Evolutionary conservation across 1,284 basidiomycete species (phyloP).

Genomic region (Mycena citricolor): DNA sequence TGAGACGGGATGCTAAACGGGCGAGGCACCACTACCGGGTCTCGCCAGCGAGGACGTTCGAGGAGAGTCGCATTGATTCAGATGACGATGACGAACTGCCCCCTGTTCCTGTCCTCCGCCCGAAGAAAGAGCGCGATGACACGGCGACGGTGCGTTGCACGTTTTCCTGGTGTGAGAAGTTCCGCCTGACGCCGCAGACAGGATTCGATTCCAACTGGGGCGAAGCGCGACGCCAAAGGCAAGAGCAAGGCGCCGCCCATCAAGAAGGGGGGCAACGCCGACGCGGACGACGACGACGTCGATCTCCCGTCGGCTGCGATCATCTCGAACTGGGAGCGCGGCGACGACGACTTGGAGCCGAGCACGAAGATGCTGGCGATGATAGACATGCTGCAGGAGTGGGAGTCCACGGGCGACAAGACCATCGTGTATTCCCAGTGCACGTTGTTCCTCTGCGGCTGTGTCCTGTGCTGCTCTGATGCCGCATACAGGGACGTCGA

Average conservation of each 20-base stretch:
- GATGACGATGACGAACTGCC: constrained; percentile 55
- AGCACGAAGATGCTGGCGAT: constrained; percentile 69
- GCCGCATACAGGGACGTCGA: constrained; percentile 61
- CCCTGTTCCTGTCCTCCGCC: constrained; percentile 36
- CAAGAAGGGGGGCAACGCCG: constrained; percentile 15
- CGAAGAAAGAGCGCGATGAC: constrained; percentile 31
- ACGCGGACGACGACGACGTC: constrained; percentile 20
- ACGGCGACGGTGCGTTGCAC: background rate
- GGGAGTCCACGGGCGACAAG: constrained; percentile 64
- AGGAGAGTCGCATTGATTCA: constrained; percentile 34
- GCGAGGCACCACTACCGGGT: constrained; percentile 18
- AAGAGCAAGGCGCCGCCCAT: constrained; percentile 25
- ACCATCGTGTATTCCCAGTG: constrained; percentile 71
- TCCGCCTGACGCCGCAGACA: too few relatives aligned
- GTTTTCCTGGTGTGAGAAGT: constrained; percentile 4
- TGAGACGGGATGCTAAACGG: too few relatives aligned
- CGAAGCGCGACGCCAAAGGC: constrained; percentile 22
- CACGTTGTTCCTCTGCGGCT: constrained; percentile 33
- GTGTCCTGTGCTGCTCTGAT: background rate
- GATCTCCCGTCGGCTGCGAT: constrained; percentile 41
- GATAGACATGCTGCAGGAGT: constrained; percentile 52
- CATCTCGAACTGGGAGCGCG: constrained; percentile 51
- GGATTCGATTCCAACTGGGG: constrained; percentile 25
- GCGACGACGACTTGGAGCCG: constrained; percentile 59
- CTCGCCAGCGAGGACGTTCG: constrained; percentile 27